A percentile compares a stretch with the other conserved stretches of the same genome.
Conservation (phyloP, 331 rosid genomes). For the Cydonia oblonga region DNA sequence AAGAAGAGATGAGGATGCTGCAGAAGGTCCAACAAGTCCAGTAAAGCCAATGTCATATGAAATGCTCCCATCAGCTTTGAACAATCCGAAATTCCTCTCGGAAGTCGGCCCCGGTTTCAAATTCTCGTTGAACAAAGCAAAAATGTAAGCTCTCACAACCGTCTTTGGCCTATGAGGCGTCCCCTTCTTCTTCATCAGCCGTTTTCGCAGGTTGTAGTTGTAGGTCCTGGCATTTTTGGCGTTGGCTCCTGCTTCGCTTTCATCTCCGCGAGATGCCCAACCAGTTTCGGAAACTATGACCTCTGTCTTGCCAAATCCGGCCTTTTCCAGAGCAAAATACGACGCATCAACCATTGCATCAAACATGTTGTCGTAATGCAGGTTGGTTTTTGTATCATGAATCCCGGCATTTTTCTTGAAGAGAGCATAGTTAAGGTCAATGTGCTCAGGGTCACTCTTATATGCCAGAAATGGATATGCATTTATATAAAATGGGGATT, state of each 20-base stretch:
- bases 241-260: constrained; percentile 56
- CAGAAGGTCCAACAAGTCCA: constrained; percentile 50
- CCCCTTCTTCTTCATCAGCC: constrained; percentile 61
- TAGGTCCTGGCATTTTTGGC: constrained; percentile 52
- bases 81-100: constrained; percentile 82
- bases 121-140: constrained; percentile 79
- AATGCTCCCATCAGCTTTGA: constrained; percentile 78
- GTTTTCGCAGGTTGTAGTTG: constrained; percentile 46
- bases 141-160: constrained; percentile 52
- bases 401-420: constrained; percentile 56
- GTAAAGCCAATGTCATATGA: constrained; percentile 68
- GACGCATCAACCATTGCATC: constrained; percentile 79
- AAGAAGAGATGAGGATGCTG: constrained; percentile 52
- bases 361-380: constrained; percentile 82
- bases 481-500: constrained; percentile 73
- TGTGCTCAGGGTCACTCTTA: constrained; percentile 69
- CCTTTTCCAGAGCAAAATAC: constrained; percentile 70
- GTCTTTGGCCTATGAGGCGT: constrained; percentile 77
- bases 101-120: constrained; percentile 76
- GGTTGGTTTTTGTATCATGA: constrained; percentile 56
- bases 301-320: constrained; percentile 53
- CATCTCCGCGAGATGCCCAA: constrained; percentile 82
- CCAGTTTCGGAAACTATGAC: constrained; percentile 88
- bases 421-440: constrained; percentile 65
- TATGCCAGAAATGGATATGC: constrained; percentile 96